These are phyloP conservation scores for Lantana camara DNA, from an alignment of 257 asterid genomes.

Conservation along the genomic window DNA sequence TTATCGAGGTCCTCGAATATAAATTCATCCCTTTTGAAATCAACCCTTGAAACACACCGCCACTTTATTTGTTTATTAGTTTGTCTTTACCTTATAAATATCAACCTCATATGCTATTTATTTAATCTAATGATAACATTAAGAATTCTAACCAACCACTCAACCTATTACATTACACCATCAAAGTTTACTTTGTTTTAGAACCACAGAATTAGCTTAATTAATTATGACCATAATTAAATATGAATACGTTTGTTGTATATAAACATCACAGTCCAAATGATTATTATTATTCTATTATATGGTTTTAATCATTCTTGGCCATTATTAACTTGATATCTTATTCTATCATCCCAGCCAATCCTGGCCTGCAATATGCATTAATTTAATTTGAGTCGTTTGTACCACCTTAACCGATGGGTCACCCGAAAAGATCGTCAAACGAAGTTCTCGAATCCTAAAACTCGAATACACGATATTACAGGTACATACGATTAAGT, in stretches of 20 bases:
- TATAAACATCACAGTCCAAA: neutral
- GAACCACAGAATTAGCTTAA: conserved; percentile 44
- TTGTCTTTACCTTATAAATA: conserved; percentile 12
- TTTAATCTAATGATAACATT: neutral
- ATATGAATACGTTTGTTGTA: neutral
- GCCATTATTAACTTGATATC: conserved; percentile 30
- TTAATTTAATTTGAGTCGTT: neutral
- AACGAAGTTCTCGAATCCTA: no score
- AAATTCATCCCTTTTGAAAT: no score
- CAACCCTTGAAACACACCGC: neutral
- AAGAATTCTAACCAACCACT: conserved; percentile 33
- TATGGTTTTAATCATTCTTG: conserved; percentile 12
- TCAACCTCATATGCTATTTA: neutral
- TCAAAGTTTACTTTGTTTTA: conserved; percentile 25
- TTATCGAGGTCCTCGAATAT: no score
- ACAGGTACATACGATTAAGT: no score
- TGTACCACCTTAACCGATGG: no score
- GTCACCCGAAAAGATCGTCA: no score
- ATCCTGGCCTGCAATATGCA: conserved; percentile 15
- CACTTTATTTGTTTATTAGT: conserved; percentile 1
- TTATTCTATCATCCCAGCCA: conserved; percentile 20
- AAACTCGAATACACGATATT: no score
- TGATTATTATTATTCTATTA: neutral
- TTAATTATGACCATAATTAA: conserved; percentile 21
- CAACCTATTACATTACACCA: conserved; percentile 31